Conservation (phyloP, 2,329 filamentous ascomycete species). For the Fusarium burgessii region DNA sequence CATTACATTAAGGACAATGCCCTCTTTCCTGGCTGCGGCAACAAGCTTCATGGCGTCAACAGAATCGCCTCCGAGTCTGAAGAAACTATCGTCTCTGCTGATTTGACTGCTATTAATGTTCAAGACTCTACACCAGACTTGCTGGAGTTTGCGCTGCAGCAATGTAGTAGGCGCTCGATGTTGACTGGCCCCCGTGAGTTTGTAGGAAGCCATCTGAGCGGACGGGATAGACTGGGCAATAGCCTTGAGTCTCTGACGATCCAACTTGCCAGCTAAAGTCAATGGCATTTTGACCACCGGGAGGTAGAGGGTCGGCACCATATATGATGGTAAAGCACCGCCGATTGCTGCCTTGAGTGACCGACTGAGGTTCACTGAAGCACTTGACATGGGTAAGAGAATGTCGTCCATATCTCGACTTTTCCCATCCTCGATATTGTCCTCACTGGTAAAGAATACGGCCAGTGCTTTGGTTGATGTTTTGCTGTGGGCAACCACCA, state of each 20-base stretch:
- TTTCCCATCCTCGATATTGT: not conserved
- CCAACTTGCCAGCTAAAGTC: slow-evolving; percentile 57
- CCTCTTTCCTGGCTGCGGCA: slow-evolving; percentile 26
- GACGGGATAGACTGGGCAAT: slow-evolving; percentile 20
- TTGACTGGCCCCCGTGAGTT: slow-evolving; percentile 26
- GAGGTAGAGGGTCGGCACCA: slow-evolving; percentile 58
- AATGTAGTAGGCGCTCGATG: slow-evolving; percentile 51
- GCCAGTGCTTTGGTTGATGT: slow-evolving; percentile 33
- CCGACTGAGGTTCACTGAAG: not conserved
- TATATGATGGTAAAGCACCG: slow-evolving; percentile 48
- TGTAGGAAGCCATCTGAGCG: slow-evolving; percentile 23
- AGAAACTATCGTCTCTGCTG: slow-evolving; percentile 53
- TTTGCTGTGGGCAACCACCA: slow-evolving; percentile 55
- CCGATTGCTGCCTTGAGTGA: slow-evolving; percentile 28
- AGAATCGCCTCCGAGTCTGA: slow-evolving; percentile 57
- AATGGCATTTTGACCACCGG: slow-evolving; percentile 56
- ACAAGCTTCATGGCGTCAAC: slow-evolving; percentile 46
- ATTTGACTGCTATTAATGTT: not conserved
- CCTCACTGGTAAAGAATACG: slow-evolving; percentile 33
- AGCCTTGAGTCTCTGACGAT: slow-evolving; percentile 54
- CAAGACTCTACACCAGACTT: slow-evolving; percentile 20
- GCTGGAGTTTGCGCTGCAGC: slow-evolving; percentile 53
- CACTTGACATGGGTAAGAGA: slow-evolving; percentile 14
- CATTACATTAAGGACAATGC: slow-evolving; percentile 25
- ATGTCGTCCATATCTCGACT: too few relatives aligned